A percentile compares a stretch with the other conserved stretches of the same genome.
Conservation (phyloP, 371 early-diverging fungal genomes). For the Zychaea mexicana region DNA sequence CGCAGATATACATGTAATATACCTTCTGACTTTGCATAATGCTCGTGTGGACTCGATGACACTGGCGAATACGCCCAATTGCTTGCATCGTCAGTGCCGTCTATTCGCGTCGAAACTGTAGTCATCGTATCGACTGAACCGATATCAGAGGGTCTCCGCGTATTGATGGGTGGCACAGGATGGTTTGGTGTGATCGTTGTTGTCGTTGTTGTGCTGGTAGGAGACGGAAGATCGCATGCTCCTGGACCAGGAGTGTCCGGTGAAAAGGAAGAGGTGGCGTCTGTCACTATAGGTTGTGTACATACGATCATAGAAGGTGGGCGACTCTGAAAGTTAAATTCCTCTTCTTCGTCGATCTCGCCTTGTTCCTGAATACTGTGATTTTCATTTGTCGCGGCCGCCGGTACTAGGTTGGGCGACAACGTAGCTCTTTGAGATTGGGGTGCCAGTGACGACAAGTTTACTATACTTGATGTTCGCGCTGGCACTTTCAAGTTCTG, state of each 20-base stretch:
- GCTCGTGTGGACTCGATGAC: not conserved
- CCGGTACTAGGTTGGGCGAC: not conserved
- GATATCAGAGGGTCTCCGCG: slow-evolving; percentile 6
- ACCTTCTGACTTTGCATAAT: not conserved
- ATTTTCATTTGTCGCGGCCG: not conserved
- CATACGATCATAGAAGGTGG: slow-evolving; percentile 41
- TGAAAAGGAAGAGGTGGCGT: not conserved
- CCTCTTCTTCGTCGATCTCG: slow-evolving; percentile 34
- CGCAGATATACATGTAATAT: not conserved
- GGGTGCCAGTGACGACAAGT: not conserved
- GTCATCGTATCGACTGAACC: slow-evolving; percentile 1
- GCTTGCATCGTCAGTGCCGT: not conserved
- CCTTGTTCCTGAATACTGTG: not conserved
- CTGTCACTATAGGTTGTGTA: slow-evolving; percentile 14
- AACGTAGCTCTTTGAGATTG: not conserved
- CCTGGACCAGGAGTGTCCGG: not conserved
- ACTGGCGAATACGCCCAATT: not conserved
- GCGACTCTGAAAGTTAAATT: slow-evolving; percentile 42
- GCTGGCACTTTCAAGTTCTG: not conserved
- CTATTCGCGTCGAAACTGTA: not conserved
- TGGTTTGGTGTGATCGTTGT: not conserved
- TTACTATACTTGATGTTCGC: slow-evolving; percentile 7
- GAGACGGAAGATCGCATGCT: not conserved
- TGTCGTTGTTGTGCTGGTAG: not conserved
- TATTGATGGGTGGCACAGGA: not conserved